phyloP scores from a whole-genome alignment of 2,329 filamentous ascomycete genomes.

The Neocatenulostroma microsporum region DNA sequence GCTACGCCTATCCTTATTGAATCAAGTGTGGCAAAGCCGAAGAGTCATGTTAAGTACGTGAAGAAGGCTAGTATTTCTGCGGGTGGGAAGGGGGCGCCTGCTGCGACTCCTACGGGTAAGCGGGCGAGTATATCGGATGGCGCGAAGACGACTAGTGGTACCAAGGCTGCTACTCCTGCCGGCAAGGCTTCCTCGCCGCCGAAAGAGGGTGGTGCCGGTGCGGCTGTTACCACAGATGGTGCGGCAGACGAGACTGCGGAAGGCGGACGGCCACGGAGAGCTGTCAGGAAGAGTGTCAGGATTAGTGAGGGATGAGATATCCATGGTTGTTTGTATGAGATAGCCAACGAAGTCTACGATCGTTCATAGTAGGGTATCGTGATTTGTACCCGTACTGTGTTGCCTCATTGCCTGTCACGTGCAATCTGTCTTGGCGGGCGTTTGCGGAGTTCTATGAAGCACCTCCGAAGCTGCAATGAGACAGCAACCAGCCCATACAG shows the following conservation, averaged over 20 bases:
- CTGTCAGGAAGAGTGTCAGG: conserved; percentile 25
- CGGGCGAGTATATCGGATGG: conserved; percentile 7
- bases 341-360: too few species aligned
- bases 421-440: too few species aligned
- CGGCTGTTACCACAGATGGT: conserved; percentile 1
- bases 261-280: conserved; percentile 19
- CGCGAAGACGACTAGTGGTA: not conserved
- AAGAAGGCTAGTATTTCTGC: conserved; percentile 14
- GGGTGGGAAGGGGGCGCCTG: conserved; percentile 11
- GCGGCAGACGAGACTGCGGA: conserved; percentile 11
- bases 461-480: too few species aligned
- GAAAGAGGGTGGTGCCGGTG: conserved; percentile 1
- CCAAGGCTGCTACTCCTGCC: not conserved
- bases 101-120: conserved; percentile 9
- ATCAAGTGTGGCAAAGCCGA: conserved; percentile 10
- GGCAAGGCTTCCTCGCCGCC: not conserved
- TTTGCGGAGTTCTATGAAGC: too few species aligned
- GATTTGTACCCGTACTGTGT: too few species aligned
- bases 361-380: too few species aligned
- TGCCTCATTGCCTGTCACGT: too few species aligned
- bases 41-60: conserved; percentile 14
- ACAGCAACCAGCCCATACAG: too few species aligned
- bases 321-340: too few species aligned
- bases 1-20: conserved; percentile 17
- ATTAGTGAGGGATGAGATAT: conserved; percentile 26